Evolutionary conservation across 208 protist genomes (phyloP), one percentile per base, ranked within the genome.

Genomic region (Acanthamoeba triangularis): DNA sequence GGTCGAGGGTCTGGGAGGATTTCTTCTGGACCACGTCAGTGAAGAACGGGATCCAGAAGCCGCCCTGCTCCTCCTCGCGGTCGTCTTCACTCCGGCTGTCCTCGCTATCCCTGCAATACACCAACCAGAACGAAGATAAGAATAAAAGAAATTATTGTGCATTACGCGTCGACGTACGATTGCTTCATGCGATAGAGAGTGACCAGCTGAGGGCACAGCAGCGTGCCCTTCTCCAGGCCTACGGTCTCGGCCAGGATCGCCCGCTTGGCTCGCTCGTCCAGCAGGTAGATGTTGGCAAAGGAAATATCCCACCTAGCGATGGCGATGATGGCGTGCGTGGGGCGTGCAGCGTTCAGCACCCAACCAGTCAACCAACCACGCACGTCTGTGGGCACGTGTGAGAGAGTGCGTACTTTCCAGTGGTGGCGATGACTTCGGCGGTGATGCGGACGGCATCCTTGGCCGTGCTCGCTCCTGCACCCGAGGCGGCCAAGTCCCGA

Each of bases 241-340:
- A 93, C 87, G 11, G 87, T 74, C 37, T 93, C 87, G 16, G 65
- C 52, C 14, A 93, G 41, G 47, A 93, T 52, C 23, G 65, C 65
- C 65, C 47, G 5, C 44, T 41, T n/a, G 44, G 59, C 56, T 41
- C 65, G 56, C 33, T 93, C 87, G 47, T 93, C 65, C 14, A 93
- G 47, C 61, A 93, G 87, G 30, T 93, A 93, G 6, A 93, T 69
- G 65, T 56, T 76, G 33, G 87, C 87, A n/a, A 93, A 93, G 28
- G 87, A 76, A 25, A 93, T 93, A 35, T 93, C 87, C 87, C 87
- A 93, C n/a, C 65, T 93, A 11, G 23, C n/a, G n/a, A n/a, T 74
- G 11, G 5, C 44, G 44, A 47, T 47, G 44, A 47, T 47, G 4
- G 10, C 44, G 10, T 47, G 44, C 44, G 44, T 7, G 7, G 44